Evolutionary conservation across 768 basidiomycete genomes (phyloP), one percentile per base, ranked within the genome.

Genomic region (Vararia minispora): DNA sequence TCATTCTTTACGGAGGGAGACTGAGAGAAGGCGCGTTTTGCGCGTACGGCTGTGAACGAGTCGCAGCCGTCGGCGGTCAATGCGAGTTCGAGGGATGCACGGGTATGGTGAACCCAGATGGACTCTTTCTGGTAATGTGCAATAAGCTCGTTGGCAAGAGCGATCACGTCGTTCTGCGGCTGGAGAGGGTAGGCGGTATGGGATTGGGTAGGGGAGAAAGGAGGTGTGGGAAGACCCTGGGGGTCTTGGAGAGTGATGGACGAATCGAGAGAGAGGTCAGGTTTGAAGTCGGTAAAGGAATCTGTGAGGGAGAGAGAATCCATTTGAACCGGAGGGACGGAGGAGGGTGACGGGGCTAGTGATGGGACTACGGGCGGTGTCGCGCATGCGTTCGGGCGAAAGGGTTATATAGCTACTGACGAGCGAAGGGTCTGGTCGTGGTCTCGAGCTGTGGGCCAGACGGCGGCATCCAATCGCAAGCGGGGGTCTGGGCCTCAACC

Each of bases 51-150:
- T 18, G 45, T 39, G 11, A 40, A 29, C 6, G 47, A 40, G 52
- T 54, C 55, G 34, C 54, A 54, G 18, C 43, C 43, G 24, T 45
- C 38, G 32, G 43, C 33, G 13, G 55, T 48, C 33, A 63, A 47
- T 30, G 68, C 64, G 52, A 68, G 61, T 56, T 77, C 73, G 46
- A 81, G 68, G 35, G 65, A 62, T 13, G 71, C 72, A 28, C 77
- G 74, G 33, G 75, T 76, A 40, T 74, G 74, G 45, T 76, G 72
- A 5, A 81, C 70, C 78, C 80, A 83, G 61, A 70, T 72, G 27
- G 74, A 74, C 58, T 82, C 77, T 45, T 74, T 69, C 52, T 79
- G 72, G 55, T 83, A 84, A 49, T 76, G 81, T 5, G 68, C 61
- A 28, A 76, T 65, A 36, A 84, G 72, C 20, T 71, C 69, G 48